Base-by-base conservation (phyloP, 345 rosid species). In the Linum trigynum region DNA sequence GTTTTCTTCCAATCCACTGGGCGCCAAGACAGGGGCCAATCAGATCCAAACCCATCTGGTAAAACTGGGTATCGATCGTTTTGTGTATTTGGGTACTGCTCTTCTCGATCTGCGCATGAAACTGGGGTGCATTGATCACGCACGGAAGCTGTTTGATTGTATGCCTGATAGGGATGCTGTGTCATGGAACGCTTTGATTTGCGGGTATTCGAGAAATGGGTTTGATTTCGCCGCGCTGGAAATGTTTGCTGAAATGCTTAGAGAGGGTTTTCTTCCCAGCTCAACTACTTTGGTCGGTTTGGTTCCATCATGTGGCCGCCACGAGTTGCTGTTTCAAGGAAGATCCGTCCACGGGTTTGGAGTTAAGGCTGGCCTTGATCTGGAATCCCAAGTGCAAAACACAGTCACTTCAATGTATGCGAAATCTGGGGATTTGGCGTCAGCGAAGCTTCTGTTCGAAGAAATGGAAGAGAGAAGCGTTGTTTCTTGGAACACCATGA, bases 401-500 rank as follows among this genome's bases (percentile, higher is more conserved):
- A 83, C 74, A 0, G 61, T 91, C 38, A 75, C 80, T 32, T 85
- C 81, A 0, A 85, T 86, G 91, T 85, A 88, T 65, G 87, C 86
- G 3, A 91, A 81, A 55, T 80, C 78, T 5, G n/a, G 75, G 59
- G 84, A 86, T 51, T 70, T 88, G 84, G 78, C 64, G 23, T 83
- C 83, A 41, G 85, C 85, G 1, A 75, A 82, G 56, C 14, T 74
- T 10, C 70, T 84, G 65, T 91, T 88, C 68, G 72, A 76, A 43
- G 82, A 81, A 55, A 80, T 82, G 81, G 67, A 36, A 35, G 88
- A 83, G 42, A 86, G 69, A 70, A 74, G 64, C 66, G 78, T 76
- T 15, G 88, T 84, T 75, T 85, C 97, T 35, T 91, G 96, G 97
- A 91, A 88, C 63, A 85, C 88, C 12, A 82, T 88, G 88, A 78